Base-by-base conservation (phyloP, 108 stramenopile genomes). In the Hondaea fermentalgiana region DNA sequence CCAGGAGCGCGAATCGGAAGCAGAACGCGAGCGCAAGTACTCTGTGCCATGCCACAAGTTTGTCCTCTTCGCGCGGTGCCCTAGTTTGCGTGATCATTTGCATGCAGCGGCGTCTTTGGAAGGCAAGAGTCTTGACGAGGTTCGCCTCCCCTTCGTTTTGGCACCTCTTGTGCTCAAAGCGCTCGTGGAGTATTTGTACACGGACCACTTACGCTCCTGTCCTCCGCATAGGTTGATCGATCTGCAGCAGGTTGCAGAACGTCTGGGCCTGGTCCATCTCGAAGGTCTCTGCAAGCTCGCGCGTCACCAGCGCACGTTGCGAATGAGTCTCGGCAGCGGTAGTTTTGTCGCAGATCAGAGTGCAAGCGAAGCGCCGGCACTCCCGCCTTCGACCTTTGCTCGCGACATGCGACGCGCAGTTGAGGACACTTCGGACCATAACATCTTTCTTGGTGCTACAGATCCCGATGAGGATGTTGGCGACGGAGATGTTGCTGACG, bases 221-320 rank as follows among this genome's bases (percentile, higher is more conserved):
- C 76, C 76, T 14, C 76, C 76, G 45, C 76, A 83, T 45, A 83
- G 76, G 76, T 4, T 83, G 10, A 53, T 83, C 51, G 76, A 83
- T 23, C 28, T 83, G 28, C 49, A 83, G 76, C 76, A 83, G 51
- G 45, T 83, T 12, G 76, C 49, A 2, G 51, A 83, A 23, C 45
- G n/a, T 28, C 76, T 83, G 10, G 76, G 51, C 14, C 51, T 83
- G 76, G 49, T 2, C n/a, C 76, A 83, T 35, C 76, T 83, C 0
- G 49, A 53, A 12, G 76, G 76, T 6, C 45, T 83, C 51, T 83
- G 76, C 51, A 53, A 47, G 51, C 76, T 53, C 25, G 45, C 76
- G 51, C 45, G 76, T 6, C 76, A 83, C 23, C 76, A 83, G 51
- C 45, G 76, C 12, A 35, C 49, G n/a, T 23, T 83, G 76, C 19